These are phyloP conservation scores for Fusarium avenaceum DNA, from an alignment of 2,329 filamentous ascomycete genomes.

Conservation along the genomic window DNA sequence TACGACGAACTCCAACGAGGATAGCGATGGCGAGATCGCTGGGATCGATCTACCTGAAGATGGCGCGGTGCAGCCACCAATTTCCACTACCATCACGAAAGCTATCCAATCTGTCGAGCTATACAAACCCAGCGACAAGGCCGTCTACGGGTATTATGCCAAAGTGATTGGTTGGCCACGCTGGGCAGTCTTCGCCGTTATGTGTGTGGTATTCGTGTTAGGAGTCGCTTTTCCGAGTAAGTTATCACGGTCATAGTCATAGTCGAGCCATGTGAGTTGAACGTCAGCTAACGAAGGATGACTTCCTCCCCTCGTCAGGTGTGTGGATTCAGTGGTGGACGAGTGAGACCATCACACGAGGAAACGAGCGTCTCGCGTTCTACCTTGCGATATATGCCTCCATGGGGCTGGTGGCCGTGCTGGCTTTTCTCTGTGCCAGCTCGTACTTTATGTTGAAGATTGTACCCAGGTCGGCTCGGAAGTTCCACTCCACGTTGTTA, in stretches of 20 bases:
- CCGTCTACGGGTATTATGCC: slow-evolving; percentile 14
- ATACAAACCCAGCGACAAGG: slow-evolving; percentile 16
- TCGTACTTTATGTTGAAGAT: slow-evolving; percentile 14
- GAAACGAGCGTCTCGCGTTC: slow-evolving; percentile 14
- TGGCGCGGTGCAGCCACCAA: slow-evolving; percentile 12
- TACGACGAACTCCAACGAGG: slow-evolving; percentile 9
- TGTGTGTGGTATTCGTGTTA: slow-evolving; percentile 15
- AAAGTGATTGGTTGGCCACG: slow-evolving; percentile 18
- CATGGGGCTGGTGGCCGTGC: slow-evolving; percentile 11
- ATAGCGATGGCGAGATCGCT: slow-evolving; percentile 7
- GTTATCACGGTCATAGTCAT: slow-evolving; percentile 11
- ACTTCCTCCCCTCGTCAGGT: slow-evolving; percentile 11
- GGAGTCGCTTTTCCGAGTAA: slow-evolving; percentile 17
- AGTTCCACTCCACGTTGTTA: slow-evolving; percentile 13
- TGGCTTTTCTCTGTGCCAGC: slow-evolving; percentile 15
- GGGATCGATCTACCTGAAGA: slow-evolving; percentile 5
- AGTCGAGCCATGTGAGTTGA: slow-evolving; percentile 10
- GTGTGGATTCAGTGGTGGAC: slow-evolving; percentile 18
- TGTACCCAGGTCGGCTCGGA: slow-evolving; percentile 12
- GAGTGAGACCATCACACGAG: slow-evolving; percentile 12
- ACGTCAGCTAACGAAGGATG: slow-evolving; percentile 12
- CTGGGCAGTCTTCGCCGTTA: slow-evolving; percentile 13
- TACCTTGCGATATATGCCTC: slow-evolving; percentile 16
- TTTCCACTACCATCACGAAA: slow-evolving; percentile 9
- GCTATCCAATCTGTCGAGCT: slow-evolving; percentile 13